Base-by-base conservation (phyloP, 371 early-diverging fungal species). In the Syncephalastrum sp. region DNA sequence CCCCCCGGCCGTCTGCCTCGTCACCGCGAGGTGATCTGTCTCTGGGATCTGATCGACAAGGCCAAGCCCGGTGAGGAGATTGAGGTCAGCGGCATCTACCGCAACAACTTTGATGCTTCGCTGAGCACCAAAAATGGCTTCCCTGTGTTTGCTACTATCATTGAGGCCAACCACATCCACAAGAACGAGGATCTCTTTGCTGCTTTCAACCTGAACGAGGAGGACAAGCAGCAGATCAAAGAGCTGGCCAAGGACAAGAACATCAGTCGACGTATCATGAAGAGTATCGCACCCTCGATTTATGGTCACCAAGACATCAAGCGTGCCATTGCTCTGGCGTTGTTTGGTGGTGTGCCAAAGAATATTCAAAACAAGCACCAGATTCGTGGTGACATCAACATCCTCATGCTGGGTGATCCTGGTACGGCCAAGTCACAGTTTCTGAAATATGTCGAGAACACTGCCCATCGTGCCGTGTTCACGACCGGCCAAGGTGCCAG, bases 401-500 rank as follows among this genome's bases (percentile, higher is more conserved):
- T 99, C 41, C 82, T 99, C 41, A 83, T 99, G 68, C 75, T 99
- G 57, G 99, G 99, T 65, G 99, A 99, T 75, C 99, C 99, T 8
- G 99, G 99, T 65, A 97, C 97, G 13, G 99, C 99, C 43, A 99
- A 99, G 69, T 95, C 96, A 1, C 99, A 99, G 80, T 94, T 99
- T 76, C 83, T 99, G 51, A 98, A 99, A 69, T 98, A 96, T 61
- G 90, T 98, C 27, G 95, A 98, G 69, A 91, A 91, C 73, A 96
- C 96, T 1, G 91, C 96, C 0, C 96, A 93, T 71, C 88, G 99
- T 53, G 96, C 97, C 5, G 99, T 99, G 7, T 97, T 94, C 72
- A 95, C 99, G 8, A 98, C 99, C 6, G 99, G 99, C 56, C 99
- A 99, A 74, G 99, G 99, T 65, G 97, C 99, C 7, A 94, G 95